Evolutionary conservation across 495 filamentous ascomycete genomes (phyloP), one percentile per base, ranked within the genome.

Genomic region (Cairneyella variabilis): DNA sequence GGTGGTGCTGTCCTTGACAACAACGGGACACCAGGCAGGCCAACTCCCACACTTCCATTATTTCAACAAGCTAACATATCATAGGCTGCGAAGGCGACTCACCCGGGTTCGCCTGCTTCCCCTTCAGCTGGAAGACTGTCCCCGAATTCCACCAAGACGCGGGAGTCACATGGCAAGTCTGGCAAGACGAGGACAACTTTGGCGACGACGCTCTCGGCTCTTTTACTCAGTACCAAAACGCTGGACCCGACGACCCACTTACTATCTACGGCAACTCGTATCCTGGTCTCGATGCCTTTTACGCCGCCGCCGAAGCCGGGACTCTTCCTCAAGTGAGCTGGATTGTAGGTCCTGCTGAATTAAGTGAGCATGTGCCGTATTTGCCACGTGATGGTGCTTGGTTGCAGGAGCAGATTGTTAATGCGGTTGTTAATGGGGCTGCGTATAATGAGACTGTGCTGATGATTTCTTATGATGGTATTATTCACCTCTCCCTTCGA

Each of bases 331-430:
- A 66, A 49, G 53, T 69, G 14, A 52, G 45, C 27, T 63, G 54
- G 48, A 65, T 69, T 30, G 54, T 69, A 32, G 64, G 64, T 23
- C 64, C 62, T 9, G 62, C 57, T 12, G 60, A 66, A 26, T 48
- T 69, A 34, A 58, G 56, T n/a, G 66, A 69, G 56, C 66, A 69
- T 47, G 51, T 59, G 11, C 62, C 64, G 4, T 60, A 67, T 40
- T 42, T 48, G 21, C 66, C 64, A 6, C 56, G 51, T 23, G 66
- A 69, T 45, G 66, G 66, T 16, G 64, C 56, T 3, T 69, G 64
- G 64, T 58, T 67, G 3, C 63, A 67, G 44, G 56, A 66, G 56
- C 50, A 65, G 36, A 45, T 69, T 40, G 62, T 69, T 18, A 38
- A 62, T 48, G 55, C 64, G 22, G 62, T 65, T 20, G 56, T 58